Evolutionary conservation across 345 rosid species (phyloP).

Genomic region (Noccaea caerulescens): DNA sequence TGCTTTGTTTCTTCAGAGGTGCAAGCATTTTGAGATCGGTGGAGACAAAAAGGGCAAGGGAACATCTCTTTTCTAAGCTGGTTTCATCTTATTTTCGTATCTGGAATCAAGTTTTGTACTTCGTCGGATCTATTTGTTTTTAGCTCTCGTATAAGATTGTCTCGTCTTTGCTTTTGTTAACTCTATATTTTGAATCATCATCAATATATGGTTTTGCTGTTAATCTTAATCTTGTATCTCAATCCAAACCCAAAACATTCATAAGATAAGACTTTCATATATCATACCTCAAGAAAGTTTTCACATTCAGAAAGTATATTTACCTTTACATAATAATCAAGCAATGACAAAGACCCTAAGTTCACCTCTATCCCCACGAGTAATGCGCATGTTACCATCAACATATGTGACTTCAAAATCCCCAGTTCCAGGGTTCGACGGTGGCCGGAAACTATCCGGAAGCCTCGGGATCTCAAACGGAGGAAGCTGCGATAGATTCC

Average conservation of each 20-base stretch:
- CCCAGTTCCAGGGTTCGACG: conserved; percentile 64
- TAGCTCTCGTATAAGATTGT: conserved; percentile 38
- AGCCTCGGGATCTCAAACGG: conserved; percentile 73
- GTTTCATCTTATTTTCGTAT: not conserved
- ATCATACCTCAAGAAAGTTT: not conserved
- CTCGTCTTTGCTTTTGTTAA: conserved; percentile 15
- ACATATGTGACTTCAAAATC: conserved; percentile 85
- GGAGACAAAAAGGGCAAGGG: conserved; percentile 80
- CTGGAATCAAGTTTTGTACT: conserved; percentile 23
- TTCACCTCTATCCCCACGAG: conserved; percentile 90
- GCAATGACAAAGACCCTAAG: conserved; percentile 77
- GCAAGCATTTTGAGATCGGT: conserved; percentile 75
- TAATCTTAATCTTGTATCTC: too few species aligned
- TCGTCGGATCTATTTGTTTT: conserved; percentile 33
- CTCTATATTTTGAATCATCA: conserved; percentile 26
- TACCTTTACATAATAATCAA: conserved; percentile 32
- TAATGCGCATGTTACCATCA: conserved; percentile 68
- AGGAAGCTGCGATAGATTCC: conserved; percentile 76
- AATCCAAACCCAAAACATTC: too few species aligned
- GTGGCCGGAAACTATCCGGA: conserved; percentile 73
- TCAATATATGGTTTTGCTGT: conserved; percentile 30
- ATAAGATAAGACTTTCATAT: too few species aligned
- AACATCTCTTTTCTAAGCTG: conserved; percentile 59
- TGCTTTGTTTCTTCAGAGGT: conserved; percentile 50
- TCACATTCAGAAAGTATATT: not conserved